A percentile compares a stretch with the other conserved stretches of the same genome.
Conservation (phyloP, 805 yeast species). For the Metschnikowia anglica region DNA sequence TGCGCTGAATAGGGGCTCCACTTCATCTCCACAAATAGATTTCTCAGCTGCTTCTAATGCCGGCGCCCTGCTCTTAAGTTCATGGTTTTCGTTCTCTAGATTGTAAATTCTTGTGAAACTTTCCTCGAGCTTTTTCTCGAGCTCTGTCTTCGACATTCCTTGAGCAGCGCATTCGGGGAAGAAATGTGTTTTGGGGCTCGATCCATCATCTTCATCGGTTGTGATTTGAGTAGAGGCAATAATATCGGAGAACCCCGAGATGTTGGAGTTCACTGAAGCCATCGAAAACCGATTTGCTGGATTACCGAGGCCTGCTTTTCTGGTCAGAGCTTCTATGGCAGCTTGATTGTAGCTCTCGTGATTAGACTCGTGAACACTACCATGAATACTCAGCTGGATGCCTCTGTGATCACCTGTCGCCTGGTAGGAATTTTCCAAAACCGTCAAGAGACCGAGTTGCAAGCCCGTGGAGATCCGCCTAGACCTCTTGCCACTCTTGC, state of each 20-base stretch:
- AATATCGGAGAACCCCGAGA: conserved; percentile 47
- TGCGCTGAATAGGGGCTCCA: conserved; percentile 7
- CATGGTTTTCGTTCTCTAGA: conserved; percentile 30
- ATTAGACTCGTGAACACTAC: not conserved
- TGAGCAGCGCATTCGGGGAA: conserved; percentile 2
- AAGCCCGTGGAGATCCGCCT: conserved; percentile 39
- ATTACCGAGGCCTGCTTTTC: conserved; percentile 15
- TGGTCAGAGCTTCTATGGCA: conserved; percentile 38
- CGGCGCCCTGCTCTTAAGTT: conserved; percentile 17
- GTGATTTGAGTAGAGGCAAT: conserved; percentile 48
- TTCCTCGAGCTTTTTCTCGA: conserved; percentile 37
- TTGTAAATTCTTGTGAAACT: conserved; percentile 38
- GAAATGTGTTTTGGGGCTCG: conserved; percentile 4
- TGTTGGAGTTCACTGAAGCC: conserved; percentile 50
- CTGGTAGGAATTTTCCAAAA: conserved; percentile 32
- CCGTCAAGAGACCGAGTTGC: conserved; percentile 39
- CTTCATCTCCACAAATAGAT: conserved; percentile 1
- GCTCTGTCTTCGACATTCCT: conserved; percentile 32
- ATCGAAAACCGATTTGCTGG: conserved; percentile 56
- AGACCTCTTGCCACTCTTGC: conserved; percentile 22
- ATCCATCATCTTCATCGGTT: conserved; percentile 29
- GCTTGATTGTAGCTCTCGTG: conserved; percentile 36
- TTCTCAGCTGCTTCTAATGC: conserved; percentile 3
- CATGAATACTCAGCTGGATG: not conserved
- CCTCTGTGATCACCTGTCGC: not conserved